Conservation (phyloP, 176 grass and related monocot genomes). For the Rhipidocladum racemiflorum region DNA sequence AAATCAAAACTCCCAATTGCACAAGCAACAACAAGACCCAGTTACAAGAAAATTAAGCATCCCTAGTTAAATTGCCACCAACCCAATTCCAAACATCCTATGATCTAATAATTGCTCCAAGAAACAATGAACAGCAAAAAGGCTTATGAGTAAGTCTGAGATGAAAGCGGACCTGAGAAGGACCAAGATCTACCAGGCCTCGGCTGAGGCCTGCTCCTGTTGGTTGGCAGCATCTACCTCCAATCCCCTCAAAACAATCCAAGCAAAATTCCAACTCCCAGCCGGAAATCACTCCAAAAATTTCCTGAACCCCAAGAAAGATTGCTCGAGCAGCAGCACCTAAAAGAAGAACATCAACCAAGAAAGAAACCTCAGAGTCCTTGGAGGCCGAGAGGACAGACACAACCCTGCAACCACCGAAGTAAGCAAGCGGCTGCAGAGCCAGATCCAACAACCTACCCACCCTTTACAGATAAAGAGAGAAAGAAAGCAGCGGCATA, state of each 20-base stretch:
- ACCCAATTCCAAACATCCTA: neutral
- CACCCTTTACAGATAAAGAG: conserved; percentile 11
- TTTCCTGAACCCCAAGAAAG: neutral
- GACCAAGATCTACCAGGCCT: conserved; percentile 83
- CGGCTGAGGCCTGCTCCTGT: conserved; percentile 65
- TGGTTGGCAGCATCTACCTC: conserved; percentile 58
- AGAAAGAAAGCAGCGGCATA: neutral
- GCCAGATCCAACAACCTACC: conserved; percentile 24
- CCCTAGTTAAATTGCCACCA: neutral
- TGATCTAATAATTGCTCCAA: neutral
- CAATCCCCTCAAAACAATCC: neutral
- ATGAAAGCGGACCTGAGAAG: conserved; percentile 60
- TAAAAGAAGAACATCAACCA: neutral
- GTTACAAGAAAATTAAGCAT: neutral
- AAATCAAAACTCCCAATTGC: neutral
- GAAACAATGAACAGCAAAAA: neutral
- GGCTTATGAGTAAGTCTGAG: neutral
- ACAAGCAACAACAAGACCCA: neutral
- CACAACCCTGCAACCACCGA: neutral
- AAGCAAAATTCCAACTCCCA: neutral
- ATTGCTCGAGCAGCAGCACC: neutral
- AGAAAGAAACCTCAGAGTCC: neutral
- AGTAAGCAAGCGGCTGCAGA: neutral
- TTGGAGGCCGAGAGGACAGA: neutral
- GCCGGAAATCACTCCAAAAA: neutral